Evolutionary conservation across 2,329 filamentous ascomycete genomes (phyloP).

Genomic region (Rhexocercosporidium sp.): DNA sequence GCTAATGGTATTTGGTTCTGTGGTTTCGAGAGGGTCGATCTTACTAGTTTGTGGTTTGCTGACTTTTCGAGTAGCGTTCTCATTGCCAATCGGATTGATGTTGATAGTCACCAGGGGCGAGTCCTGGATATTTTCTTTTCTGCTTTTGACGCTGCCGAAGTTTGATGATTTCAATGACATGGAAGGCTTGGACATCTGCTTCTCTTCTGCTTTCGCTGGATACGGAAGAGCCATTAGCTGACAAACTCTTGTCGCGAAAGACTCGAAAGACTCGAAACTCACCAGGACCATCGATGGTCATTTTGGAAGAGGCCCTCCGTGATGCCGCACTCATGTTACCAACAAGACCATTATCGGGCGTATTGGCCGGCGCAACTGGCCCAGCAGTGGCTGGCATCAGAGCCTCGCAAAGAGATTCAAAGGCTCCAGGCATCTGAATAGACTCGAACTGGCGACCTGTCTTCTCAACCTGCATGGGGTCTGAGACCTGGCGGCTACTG

Average conservation of each 20-base stretch:
- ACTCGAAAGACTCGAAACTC: not conserved
- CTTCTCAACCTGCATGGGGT: conserved; percentile 37
- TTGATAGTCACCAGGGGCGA: conserved; percentile 14
- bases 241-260: not conserved
- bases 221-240: not conserved
- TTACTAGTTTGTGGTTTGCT: not conserved
- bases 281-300: conserved; percentile 3
- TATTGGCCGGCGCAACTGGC: conserved; percentile 35
- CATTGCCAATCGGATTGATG: conserved; percentile 16
- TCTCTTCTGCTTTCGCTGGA: conserved; percentile 9
- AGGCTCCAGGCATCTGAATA: conserved; percentile 36
- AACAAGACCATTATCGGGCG: conserved; percentile 30
- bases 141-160: conserved; percentile 31
- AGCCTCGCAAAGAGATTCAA: conserved; percentile 40
- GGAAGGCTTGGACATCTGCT: not conserved
- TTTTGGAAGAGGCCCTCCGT: conserved; percentile 17
- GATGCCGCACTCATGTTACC: conserved; percentile 4
- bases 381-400: conserved; percentile 30
- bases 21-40: not conserved
- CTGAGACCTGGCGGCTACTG: conserved; percentile 43
- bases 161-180: conserved; percentile 8
- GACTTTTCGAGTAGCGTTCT: conserved; percentile 26
- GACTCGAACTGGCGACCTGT: conserved; percentile 32
- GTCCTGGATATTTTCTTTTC: conserved; percentile 36
- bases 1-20: not conserved